A percentile compares a stretch with the other conserved stretches of the same genome.
These are phyloP conservation scores for Mycena rebaudengoi DNA, from an alignment of 768 basidiomycete species.

Conservation along the genomic window DNA sequence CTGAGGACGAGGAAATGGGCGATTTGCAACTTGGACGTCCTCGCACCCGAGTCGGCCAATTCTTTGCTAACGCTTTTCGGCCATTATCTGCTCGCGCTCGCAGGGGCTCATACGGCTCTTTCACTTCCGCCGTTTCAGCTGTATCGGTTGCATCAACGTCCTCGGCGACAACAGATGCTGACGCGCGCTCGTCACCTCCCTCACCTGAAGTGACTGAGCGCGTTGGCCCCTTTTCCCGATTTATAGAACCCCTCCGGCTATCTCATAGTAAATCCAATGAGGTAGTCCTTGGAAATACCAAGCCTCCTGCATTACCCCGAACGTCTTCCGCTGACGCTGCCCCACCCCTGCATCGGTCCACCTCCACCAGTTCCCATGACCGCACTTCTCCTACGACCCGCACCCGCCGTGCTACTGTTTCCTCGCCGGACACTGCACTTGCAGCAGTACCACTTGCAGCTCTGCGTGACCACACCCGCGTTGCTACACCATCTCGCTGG, in stretches of 20 bases:
- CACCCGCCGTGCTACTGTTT: conserved; percentile 19
- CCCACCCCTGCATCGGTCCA: conserved; percentile 1
- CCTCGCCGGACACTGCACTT: conserved; percentile 12
- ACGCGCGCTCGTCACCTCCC: conserved; percentile 33
- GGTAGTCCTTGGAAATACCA: conserved; percentile 27
- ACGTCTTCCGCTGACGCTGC: conserved; percentile 5
- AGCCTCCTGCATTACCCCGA: conserved; percentile 13
- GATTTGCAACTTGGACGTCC: conserved; percentile 38
- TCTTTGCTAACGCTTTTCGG: conserved; percentile 63
- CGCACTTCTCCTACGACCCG: conserved; percentile 4
- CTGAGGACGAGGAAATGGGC: conserved; percentile 45
- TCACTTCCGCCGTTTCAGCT: conserved; percentile 28
- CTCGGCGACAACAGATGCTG: conserved; percentile 27
- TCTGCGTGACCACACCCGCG: conserved; percentile 24
- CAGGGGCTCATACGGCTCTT: conserved; percentile 45
- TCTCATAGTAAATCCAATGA: conserved; percentile 38
- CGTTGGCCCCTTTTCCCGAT: conserved; percentile 31
- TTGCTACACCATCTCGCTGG: conserved; percentile 43
- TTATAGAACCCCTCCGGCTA: conserved; percentile 28
- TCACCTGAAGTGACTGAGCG: conserved; percentile 33
- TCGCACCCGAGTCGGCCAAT: conserved; percentile 59
- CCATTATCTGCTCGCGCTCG: conserved; percentile 51
- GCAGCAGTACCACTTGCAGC: conserved; percentile 12
- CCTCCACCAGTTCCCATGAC: conserved; percentile 7
- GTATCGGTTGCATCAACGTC: too few relatives aligned